These are phyloP conservation scores for Leccinum cinnamomeum DNA, from an alignment of 1,284 basidiomycete species.

Conservation along the genomic window DNA sequence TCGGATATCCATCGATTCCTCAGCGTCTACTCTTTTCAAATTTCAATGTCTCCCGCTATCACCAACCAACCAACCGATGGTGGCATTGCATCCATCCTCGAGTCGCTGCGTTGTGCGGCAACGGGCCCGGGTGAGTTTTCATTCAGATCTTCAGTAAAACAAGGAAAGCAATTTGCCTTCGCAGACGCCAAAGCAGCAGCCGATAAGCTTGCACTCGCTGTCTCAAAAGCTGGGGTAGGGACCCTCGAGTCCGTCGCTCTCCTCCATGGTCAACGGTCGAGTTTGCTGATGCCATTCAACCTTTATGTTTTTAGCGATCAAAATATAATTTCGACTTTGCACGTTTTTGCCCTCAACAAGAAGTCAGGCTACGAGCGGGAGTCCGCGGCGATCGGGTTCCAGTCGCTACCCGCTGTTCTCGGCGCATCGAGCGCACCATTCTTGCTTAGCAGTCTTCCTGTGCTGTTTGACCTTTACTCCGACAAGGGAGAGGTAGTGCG, in stretches of 20 bases:
- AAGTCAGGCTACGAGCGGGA: conserved; percentile 93
- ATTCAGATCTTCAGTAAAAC: conserved; percentile 4
- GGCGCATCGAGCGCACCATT: conserved; percentile 81
- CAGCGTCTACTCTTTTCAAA: conserved; percentile 34
- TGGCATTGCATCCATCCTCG: conserved; percentile 54
- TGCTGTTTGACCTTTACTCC: conserved; percentile 85
- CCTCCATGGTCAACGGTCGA: conserved; percentile 9
- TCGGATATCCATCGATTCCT: conserved; percentile 17
- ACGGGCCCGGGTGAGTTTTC: conserved; percentile 64
- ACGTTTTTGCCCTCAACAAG: conserved; percentile 80
- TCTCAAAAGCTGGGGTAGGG: conserved; percentile 62
- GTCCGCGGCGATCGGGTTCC: conserved; percentile 84
- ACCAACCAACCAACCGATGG: conserved; percentile 45
- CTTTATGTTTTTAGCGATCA: conserved; percentile 47
- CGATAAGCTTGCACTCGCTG: conserved; percentile 71
- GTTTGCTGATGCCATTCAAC: conserved; percentile 1
- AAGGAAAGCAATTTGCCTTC: conserved; percentile 8
- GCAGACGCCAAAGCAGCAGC: conserved; percentile 79
- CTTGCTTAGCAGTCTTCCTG: conserved; percentile 76
- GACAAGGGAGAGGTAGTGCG: conserved; percentile 96
- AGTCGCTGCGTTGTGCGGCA: conserved; percentile 65
- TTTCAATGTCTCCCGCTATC: conserved; percentile 55
- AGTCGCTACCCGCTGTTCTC: conserved; percentile 72
- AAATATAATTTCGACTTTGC: conserved; percentile 63
- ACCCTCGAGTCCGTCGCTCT: conserved; percentile 54